Evolutionary conservation across 495 filamentous ascomycete genomes (phyloP), one percentile per base, ranked within the genome.

Genomic region (Lasiosphaeriaceae sp.): DNA sequence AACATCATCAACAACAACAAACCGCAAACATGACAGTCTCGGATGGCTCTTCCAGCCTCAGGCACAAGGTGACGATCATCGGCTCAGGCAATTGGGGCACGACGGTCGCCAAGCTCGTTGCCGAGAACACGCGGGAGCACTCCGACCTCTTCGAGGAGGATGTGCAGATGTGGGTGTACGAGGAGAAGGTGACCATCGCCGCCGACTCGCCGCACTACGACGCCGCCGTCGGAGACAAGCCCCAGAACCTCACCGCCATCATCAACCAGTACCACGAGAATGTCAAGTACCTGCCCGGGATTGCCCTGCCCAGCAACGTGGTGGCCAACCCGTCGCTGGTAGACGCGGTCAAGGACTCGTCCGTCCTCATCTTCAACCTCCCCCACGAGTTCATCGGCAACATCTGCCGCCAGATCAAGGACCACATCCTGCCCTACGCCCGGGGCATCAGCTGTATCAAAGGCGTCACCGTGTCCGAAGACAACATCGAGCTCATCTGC

Each of bases 71-170:
- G 61, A 88, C 90, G 20, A 85, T 99, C 29, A 83, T 99, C 26
- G 95, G 95, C 43, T 96, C 91, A 50, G 95, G 95, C 58, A 99
- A 99, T 72, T 99, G 95, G 93, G 95, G 95, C 61, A 93, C 90
- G 41, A 92, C 94, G 43, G 97, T 99, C 68, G 86, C 92, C 63
- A 99, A 99, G 75, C 93, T 99, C 57, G 80, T 96, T 50, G 92
- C 94, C 56, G 92, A 99, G 74, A 97, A 96, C 74, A 86, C 90
- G 21, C 78, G 78, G 54, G 84, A 77, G 60, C 80, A 97, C 71
- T 77, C 84, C 0, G 83, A 89, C 26, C 60, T 96, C 46, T 99
- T 97, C 68, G 86, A 97, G 59, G 74, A 85, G 62, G 82, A 91
- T 52, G 92, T 99, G 39, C 89, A 93, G 73, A 97, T 99, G 93